Conservation (phyloP, 2,329 filamentous ascomycete species). For the Botryotinia narcissicola region DNA sequence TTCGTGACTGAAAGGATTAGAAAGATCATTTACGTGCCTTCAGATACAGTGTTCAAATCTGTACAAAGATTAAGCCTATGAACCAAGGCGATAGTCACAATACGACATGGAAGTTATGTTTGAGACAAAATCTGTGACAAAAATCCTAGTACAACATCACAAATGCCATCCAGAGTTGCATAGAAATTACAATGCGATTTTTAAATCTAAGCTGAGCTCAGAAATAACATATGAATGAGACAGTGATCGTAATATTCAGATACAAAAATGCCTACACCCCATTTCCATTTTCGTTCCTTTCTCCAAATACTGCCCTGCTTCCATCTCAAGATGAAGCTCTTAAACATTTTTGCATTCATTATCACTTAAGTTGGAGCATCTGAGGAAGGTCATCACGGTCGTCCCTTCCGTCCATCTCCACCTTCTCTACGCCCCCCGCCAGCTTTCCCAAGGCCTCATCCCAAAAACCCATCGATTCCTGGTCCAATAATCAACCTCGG, state of each 20-base stretch:
- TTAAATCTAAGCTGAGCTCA: background rate
- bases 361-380: background rate
- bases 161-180: background rate
- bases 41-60: background rate
- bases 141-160: background rate
- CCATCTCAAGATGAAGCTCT: background rate
- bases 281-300: background rate
- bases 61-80: background rate
- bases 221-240: background rate
- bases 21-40: background rate
- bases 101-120: background rate
- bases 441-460: background rate
- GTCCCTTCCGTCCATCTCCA: background rate
- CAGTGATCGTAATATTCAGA: background rate
- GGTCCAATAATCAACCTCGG: background rate
- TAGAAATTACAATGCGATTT: background rate
- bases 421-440: background rate
- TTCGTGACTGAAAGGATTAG: background rate
- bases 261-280: background rate
- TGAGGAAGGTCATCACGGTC: background rate
- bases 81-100: background rate
- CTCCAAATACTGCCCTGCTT: background rate
- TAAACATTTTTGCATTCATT: background rate
- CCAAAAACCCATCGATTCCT: background rate
- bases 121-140: background rate